phyloP scores from a whole-genome alignment of 1,139 yeast genomes.

The Scheffersomyces illinoinensis region DNA sequence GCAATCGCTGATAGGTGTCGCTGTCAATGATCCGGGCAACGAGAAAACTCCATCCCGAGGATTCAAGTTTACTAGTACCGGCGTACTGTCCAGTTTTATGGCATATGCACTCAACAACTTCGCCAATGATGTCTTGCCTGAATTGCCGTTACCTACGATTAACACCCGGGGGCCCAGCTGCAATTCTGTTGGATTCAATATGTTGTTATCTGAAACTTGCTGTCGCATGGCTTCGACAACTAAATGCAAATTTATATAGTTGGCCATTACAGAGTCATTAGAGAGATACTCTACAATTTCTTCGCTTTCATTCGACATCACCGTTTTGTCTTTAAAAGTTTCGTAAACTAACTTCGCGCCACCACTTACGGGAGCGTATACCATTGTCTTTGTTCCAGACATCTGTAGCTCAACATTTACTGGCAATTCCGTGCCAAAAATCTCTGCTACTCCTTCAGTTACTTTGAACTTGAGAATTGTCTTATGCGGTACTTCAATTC shows the following conservation, averaged over 20 bases:
- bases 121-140: constrained; percentile 79
- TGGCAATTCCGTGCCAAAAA: constrained; percentile 91
- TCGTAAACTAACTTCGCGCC: constrained; percentile 55
- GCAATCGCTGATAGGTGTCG: constrained; percentile 79
- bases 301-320: constrained; percentile 33
- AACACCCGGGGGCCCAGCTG: constrained; percentile 64
- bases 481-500: constrained; percentile 71
- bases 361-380: constrained; percentile 60
- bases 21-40: constrained; percentile 83
- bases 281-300: constrained; percentile 60
- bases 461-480: constrained; percentile 58
- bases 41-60: constrained; percentile 79
- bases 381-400: constrained; percentile 58
- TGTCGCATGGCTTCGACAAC: constrained; percentile 67
- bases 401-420: constrained; percentile 63
- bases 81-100: constrained; percentile 62
- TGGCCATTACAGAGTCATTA: constrained; percentile 68
- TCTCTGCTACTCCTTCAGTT: constrained; percentile 74
- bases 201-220: constrained; percentile 27
- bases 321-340: constrained; percentile 51
- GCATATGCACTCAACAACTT: constrained; percentile 78
- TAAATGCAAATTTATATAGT: constrained; percentile 70
- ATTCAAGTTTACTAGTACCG: constrained; percentile 77
- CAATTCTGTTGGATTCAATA: constrained; percentile 12
- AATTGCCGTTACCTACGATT: constrained; percentile 67